Conservation (phyloP, 108 stramenopile genomes). For the Halocafeteria seosinensis region DNA sequence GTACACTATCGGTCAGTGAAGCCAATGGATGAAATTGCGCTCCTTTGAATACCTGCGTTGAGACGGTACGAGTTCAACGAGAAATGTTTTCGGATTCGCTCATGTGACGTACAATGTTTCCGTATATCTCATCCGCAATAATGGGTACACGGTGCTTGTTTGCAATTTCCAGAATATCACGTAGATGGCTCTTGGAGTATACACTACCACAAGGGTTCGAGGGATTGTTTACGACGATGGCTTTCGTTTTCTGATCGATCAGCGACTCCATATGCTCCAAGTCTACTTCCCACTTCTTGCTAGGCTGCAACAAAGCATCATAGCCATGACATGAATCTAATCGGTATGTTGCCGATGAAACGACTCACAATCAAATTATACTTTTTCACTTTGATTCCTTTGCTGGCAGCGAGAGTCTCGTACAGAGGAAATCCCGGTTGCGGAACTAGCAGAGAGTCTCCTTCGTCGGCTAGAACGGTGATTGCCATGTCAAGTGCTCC, state of each 20-base stretch:
- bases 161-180: constrained; percentile 43
- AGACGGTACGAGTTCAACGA: no score
- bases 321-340: no score
- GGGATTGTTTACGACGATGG: constrained; percentile 75
- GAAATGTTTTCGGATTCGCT: no score
- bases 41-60: constrained; percentile 43
- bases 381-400: constrained; percentile 51
- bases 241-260: constrained; percentile 26
- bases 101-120: no score
- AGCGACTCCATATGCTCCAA: constrained; percentile 49
- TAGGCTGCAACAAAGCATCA: no score
- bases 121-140: constrained; percentile 79
- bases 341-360: no score
- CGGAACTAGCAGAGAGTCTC: constrained; percentile 56
- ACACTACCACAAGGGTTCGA: constrained; percentile 76
- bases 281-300: constrained; percentile 61
- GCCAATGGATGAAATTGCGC: constrained; percentile 53
- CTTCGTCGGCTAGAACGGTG: constrained; percentile 48
- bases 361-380: no score
- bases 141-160: constrained; percentile 47
- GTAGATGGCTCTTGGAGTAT: constrained; percentile 53
- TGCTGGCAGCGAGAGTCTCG: constrained; percentile 60
- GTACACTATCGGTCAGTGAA: constrained; percentile 42
- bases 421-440: constrained; percentile 74
- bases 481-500: constrained; percentile 66